Conservation (phyloP, 1,284 basidiomycete genomes). For the Austroboletus niveus region DNA sequence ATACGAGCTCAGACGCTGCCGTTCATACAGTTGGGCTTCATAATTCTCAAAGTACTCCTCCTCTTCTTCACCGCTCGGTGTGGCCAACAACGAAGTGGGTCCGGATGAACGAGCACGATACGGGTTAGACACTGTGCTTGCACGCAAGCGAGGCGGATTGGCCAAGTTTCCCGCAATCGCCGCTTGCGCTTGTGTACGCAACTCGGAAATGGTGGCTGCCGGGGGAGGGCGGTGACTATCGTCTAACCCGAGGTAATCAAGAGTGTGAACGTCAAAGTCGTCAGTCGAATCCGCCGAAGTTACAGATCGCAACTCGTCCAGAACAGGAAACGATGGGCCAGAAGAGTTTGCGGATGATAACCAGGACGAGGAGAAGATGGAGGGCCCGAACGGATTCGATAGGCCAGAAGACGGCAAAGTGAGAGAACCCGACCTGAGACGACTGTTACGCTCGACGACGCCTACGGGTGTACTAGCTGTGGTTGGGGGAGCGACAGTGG, state of each 20-base stretch:
- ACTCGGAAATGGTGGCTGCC: conserved; percentile 80
- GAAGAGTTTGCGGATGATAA: conserved; percentile 62
- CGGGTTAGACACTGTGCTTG: conserved; percentile 88
- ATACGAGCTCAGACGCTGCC: conserved; percentile 58
- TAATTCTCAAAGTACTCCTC: conserved; percentile 68
- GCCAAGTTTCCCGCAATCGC: conserved; percentile 82
- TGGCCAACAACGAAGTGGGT: conserved; percentile 54
- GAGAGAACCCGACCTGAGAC: conserved; percentile 86
- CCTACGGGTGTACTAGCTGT: conserved; percentile 60
- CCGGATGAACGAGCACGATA: conserved; percentile 63
- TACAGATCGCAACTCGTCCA: conserved; percentile 78
- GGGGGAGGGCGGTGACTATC: conserved; percentile 64
- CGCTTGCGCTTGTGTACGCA: conserved; percentile 83
- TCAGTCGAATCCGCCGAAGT: conserved; percentile 79
- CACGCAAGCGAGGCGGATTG: conserved; percentile 75
- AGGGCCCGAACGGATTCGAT: conserved; percentile 85
- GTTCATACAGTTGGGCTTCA: conserved; percentile 48
- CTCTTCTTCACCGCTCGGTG: conserved; percentile 65
- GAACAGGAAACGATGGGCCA: conserved; percentile 55
- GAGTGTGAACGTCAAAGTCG: conserved; percentile 88
- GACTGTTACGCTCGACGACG: conserved; percentile 66
- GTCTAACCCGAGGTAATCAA: conserved; percentile 93
- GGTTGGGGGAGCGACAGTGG: conserved; percentile 44
- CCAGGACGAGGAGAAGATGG: conserved; percentile 87
- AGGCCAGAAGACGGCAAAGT: conserved; percentile 75